A percentile compares a stretch with the other conserved stretches of the same genome.
These are phyloP conservation scores for Madurella mycetomatis DNA, from an alignment of 2,329 filamentous ascomycete species.

Conservation along the genomic window DNA sequence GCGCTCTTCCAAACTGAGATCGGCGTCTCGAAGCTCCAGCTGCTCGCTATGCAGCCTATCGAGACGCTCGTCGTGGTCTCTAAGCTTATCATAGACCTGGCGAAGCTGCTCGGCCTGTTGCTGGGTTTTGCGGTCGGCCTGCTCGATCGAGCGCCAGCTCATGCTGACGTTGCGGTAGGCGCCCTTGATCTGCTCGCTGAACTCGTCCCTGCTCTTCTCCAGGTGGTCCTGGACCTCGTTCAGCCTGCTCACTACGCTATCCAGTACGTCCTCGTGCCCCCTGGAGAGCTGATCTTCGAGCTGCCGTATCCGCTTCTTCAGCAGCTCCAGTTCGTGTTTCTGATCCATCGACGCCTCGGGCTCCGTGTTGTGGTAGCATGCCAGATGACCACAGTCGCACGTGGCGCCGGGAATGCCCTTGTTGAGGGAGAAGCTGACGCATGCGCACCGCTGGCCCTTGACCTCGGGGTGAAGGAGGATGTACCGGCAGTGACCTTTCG, in stretches of 20 bases:
- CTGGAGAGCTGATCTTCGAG: slow-evolving; percentile 41
- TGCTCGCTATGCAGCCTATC: slow-evolving; percentile 45
- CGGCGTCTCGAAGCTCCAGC: slow-evolving; percentile 45
- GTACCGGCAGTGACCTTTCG: slow-evolving; percentile 56
- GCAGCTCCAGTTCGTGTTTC: slow-evolving; percentile 44
- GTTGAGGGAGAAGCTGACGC: slow-evolving; percentile 54
- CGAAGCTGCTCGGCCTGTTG: slow-evolving; percentile 36
- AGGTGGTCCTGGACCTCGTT: slow-evolving; percentile 51
- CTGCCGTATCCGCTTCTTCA: slow-evolving; percentile 43
- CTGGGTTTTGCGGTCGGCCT: slow-evolving; percentile 38
- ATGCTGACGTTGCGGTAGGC: slow-evolving; percentile 52
- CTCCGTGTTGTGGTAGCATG: slow-evolving; percentile 54
- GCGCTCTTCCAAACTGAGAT: slow-evolving; percentile 51
- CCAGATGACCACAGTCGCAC: slow-evolving; percentile 57
- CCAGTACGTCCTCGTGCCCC: slow-evolving; percentile 36
- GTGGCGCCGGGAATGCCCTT: slow-evolving; percentile 48
- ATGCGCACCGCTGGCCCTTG: slow-evolving; percentile 55
- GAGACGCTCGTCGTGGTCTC: slow-evolving; percentile 38
- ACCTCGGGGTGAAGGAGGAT: slow-evolving; percentile 54
- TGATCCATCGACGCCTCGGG: slow-evolving; percentile 40
- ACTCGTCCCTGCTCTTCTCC: slow-evolving; percentile 49
- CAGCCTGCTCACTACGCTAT: slow-evolving; percentile 41
- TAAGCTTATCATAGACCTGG: slow-evolving; percentile 39
- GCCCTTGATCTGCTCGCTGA: slow-evolving; percentile 49
- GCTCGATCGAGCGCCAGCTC: slow-evolving; percentile 49